A percentile compares a stretch with the other conserved stretches of the same genome.
Evolutionary conservation across 371 early-diverging fungal species (phyloP).

Genomic region (Rhizopus microsporus): DNA sequence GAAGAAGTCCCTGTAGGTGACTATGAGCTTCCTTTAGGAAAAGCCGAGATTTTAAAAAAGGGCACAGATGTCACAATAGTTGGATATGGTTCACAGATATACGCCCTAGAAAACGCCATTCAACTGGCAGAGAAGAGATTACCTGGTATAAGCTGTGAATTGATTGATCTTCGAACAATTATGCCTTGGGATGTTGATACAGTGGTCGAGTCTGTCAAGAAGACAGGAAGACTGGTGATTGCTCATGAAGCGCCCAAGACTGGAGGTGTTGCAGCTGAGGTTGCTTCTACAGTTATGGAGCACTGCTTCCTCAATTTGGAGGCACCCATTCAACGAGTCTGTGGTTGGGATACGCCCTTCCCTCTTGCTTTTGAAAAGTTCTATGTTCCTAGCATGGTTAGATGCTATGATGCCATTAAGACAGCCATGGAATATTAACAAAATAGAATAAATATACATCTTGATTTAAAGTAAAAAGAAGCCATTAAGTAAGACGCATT

Average conservation of each 20-base stretch:
- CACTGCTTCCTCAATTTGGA: conserved; percentile 82
- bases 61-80: conserved; percentile 93
- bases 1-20: conserved; percentile 96
- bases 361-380: conserved; percentile 95
- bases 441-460: too few species aligned
- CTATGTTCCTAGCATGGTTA: conserved; percentile 87
- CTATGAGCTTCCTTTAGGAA: conserved; percentile 89
- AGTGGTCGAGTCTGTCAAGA: conserved; percentile 90
- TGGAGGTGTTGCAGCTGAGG: conserved; percentile 94
- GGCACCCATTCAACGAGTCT: conserved; percentile 85
- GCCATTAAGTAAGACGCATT: too few species aligned
- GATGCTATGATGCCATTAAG: conserved; percentile 90
- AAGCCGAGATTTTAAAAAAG: conserved; percentile 89
- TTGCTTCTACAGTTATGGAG: conserved; percentile 91
- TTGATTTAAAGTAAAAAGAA: too few species aligned
- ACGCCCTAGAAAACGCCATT: conserved; percentile 90
- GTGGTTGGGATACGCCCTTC: conserved; percentile 95
- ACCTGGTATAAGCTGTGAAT: conserved; percentile 89
- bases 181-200: conserved; percentile 95
- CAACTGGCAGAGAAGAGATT: conserved; percentile 84
- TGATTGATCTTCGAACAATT: conserved; percentile 94
- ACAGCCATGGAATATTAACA: conserved; percentile 70
- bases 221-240: conserved; percentile 92
- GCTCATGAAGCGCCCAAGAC: conserved; percentile 97
- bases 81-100: conserved; percentile 95